These are phyloP conservation scores for Cymbopogon flexuosus DNA, from an alignment of 202 grass and related monocot species.

Conservation along the genomic window DNA sequence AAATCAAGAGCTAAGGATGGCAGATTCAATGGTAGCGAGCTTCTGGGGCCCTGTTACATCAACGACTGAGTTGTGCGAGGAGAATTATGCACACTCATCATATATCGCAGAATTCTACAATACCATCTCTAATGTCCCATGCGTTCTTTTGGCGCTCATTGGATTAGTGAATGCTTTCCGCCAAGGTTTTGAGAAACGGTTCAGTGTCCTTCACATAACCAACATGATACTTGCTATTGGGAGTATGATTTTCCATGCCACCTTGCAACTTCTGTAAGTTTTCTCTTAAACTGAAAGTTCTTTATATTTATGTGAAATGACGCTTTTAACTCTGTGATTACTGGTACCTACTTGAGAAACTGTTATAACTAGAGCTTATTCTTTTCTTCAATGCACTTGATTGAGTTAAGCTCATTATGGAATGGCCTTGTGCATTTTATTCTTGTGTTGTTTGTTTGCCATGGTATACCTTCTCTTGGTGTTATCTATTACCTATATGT, in stretches of 20 bases:
- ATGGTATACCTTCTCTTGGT: background rate
- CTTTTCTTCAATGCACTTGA: background rate
- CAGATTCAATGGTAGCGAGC: conserved; percentile 61
- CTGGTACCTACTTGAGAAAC: background rate
- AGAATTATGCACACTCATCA: conserved; percentile 61
- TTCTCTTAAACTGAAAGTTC: conserved; percentile 5
- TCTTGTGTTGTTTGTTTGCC: background rate
- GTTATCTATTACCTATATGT: background rate
- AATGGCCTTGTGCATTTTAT: background rate
- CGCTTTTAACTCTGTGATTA: background rate
- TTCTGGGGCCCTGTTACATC: conserved; percentile 92
- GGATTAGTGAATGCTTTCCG: conserved; percentile 66
- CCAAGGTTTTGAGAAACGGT: conserved; percentile 81
- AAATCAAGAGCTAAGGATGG: conserved; percentile 42
- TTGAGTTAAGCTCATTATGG: background rate
- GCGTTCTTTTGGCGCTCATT: conserved; percentile 65
- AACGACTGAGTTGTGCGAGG: conserved; percentile 70
- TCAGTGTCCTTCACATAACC: conserved; percentile 74
- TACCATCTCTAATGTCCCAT: conserved; percentile 70
- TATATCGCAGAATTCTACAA: conserved; percentile 93
- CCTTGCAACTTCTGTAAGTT: conserved; percentile 86
- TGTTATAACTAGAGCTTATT: background rate
- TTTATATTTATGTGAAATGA: background rate
- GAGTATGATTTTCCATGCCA: conserved; percentile 85
- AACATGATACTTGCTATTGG: conserved; percentile 86